Base-by-base conservation (phyloP, 2,329 filamentous ascomycete species). In the Aspergillus hiratsukae region DNA sequence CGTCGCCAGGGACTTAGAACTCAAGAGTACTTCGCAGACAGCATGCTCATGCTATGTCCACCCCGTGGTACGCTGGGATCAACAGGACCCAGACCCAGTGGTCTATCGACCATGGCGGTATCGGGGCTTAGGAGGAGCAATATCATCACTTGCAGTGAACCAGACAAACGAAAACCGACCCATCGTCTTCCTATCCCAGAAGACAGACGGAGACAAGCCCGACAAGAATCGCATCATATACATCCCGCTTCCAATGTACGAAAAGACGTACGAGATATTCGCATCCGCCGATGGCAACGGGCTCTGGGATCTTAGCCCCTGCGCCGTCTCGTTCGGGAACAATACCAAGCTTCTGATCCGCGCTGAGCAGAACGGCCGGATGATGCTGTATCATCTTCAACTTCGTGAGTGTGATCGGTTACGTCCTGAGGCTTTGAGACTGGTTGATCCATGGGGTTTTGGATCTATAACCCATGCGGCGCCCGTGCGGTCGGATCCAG, bases 221-320 rank as follows among this genome's bases (percentile, higher is more conserved):
- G 40, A 46, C 6, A 52, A 52, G 14, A 46, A 52, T 19, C 27
- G 27, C 37, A 45, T 52, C 19, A 35, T 46, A 35, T 35, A 14
- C 11, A 17, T 31, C 3, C 45, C 11, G 14, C 8, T 10, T 1
- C 2, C 9, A 29, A 10, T 9, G 10, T 29, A 10, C 3, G 8
- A 29, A 29, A 10, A 10, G 9, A 29, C 28, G 2, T 52, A 29
- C 17, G 40, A 52, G 51, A 46, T 52, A 17, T 52, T 52, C 35
- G 27, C 51, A 25, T 52, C 51, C 11, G 51, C 51, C 21, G 27
- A 52, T 46, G 40, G 51, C 51, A 45, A 52, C 4, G 40, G 51
- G 1, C 51, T 45, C 14, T 52, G 23, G 51, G 40, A 52, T 45
- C 37, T 52, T 19, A 52, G 51, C n/a, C 51, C 40, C 8, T 46